Base-by-base conservation (phyloP, 2,329 filamentous ascomycete species). In the Aspergillus carbonarius region DNA sequence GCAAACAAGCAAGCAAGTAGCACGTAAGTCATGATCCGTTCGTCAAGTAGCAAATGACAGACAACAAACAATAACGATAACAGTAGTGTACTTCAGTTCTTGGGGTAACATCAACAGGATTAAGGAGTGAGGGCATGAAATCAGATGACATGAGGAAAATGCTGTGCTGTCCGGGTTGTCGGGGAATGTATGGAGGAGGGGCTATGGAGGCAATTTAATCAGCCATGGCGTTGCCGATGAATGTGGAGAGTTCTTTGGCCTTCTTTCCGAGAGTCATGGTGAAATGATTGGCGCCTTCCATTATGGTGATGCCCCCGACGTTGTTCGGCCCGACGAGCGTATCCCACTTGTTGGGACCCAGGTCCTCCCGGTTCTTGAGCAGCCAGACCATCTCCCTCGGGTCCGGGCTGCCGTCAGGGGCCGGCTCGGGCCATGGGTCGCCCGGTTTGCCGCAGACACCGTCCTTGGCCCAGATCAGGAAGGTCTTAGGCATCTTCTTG, bases 331-430 rank as follows among this genome's bases (percentile, higher is more conserved):
- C 74, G 30, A 82, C 72, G 27, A 82, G 69, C 6, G 72, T 72
- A 57, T 79, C 75, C 79, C 79, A 82, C 23, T 77, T 77, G 61
- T 80, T 79, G 2, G 77, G 72, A 2, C 78, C 78, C 55, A 82
- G 77, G 50, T 82, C 78, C 12, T 71, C 78, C 40, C 80, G 72
- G 62, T 80, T 77, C 58, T 81, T 77, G 48, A 81, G 67, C 54
- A 83, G 64, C 75, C 79, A 82, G 50, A 76, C 73, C 79, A 82
- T 81, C 60, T 78, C 79, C 47, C 77, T 72, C 1, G 78, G 76
- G 55, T 82, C 79, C 15, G 74, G 68, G 40, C 66, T 71, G 10
- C 70, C 72, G 50, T 78, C 74, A 12, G 72, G 70, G 4, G 74
- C 70, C 23, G 75, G 74, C 23, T 72, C 74, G 17, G 76, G 77